These are phyloP conservation scores for Tuctoria greenei DNA, from an alignment of 176 grass and related monocot genomes.

Conservation along the genomic window DNA sequence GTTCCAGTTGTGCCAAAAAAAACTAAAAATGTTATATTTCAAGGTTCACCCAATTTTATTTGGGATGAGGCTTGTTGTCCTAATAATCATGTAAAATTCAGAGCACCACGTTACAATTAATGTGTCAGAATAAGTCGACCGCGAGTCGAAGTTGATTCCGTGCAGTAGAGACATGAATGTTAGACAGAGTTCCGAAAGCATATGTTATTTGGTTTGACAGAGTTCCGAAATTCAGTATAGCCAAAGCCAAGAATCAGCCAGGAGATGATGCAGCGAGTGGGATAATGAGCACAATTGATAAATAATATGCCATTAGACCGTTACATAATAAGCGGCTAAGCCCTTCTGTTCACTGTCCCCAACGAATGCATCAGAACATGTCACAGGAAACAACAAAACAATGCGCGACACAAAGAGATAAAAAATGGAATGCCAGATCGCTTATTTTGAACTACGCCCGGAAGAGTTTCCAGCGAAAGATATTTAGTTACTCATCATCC, in stretches of 20 bases:
- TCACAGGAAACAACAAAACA: not conserved
- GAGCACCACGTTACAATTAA: not conserved
- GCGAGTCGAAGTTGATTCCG: not conserved
- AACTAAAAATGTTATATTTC: too few relatives aligned
- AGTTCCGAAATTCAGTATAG: too few relatives aligned
- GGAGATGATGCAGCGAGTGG: not conserved
- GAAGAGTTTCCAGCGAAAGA: not conserved
- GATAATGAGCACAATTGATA: not conserved
- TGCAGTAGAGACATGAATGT: not conserved
- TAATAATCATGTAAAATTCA: not conserved
- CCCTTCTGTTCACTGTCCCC: not conserved
- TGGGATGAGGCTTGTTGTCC: not conserved
- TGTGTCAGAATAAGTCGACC: not conserved
- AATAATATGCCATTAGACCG: constrained; percentile 7
- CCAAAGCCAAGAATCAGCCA: not conserved
- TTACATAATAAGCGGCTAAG: not conserved
- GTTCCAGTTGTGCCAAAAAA: too few relatives aligned
- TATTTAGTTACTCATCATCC: not conserved
- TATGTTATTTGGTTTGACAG: too few relatives aligned
- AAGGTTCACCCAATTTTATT: not conserved
- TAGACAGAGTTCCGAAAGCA: too few relatives aligned
- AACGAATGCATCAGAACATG: not conserved
- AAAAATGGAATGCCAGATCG: not conserved
- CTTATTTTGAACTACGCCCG: constrained; percentile 11
- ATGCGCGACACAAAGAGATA: not conserved